Evolutionary conservation across 2,329 filamentous ascomycete genomes (phyloP).

Genomic region (Zasmidium cellare): DNA sequence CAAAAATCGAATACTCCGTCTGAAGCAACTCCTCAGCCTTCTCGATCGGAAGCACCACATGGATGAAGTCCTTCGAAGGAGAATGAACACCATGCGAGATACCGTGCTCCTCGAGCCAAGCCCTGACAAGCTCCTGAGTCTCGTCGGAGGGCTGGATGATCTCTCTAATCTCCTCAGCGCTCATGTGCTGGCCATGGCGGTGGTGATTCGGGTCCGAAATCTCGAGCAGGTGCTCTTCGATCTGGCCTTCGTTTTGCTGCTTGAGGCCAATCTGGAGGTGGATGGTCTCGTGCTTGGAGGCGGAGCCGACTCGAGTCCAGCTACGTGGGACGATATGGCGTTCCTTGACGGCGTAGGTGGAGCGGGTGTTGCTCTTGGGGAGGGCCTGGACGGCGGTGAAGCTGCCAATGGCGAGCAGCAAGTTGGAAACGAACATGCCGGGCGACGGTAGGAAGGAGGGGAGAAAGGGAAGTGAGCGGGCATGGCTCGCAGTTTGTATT

Average conservation of each 20-base stretch:
- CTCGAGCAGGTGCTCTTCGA: slow-evolving; percentile 57
- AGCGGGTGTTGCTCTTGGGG: slow-evolving; percentile 19
- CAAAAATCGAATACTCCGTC: slow-evolving; percentile 54
- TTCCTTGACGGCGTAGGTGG: slow-evolving; percentile 56
- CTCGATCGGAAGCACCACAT: slow-evolving; percentile 53
- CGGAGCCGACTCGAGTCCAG: slow-evolving; percentile 52
- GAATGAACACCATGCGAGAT: slow-evolving; percentile 49
- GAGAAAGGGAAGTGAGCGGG: background rate
- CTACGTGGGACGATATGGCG: slow-evolving; percentile 52
- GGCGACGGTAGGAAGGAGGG: background rate
- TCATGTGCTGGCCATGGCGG: slow-evolving; percentile 57
- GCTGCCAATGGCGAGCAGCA: slow-evolving; percentile 21
- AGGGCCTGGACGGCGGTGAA: slow-evolving; percentile 16
- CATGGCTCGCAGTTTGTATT: too few species aligned
- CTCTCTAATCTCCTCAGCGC: slow-evolving; percentile 52
- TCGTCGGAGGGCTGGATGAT: slow-evolving; percentile 56
- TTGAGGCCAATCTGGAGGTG: slow-evolving; percentile 60
- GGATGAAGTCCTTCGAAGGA: slow-evolving; percentile 60
- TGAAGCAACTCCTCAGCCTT: slow-evolving; percentile 55
- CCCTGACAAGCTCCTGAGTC: slow-evolving; percentile 53
- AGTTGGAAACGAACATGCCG: slow-evolving; percentile 4
- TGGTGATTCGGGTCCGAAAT: slow-evolving; percentile 55
- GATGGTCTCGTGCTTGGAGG: slow-evolving; percentile 51
- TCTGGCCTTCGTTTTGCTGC: slow-evolving; percentile 56
- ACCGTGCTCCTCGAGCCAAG: slow-evolving; percentile 58